These are phyloP conservation scores for Suhomyces coccinellae DNA, from an alignment of 1,139 yeast species.

Conservation along the genomic window DNA sequence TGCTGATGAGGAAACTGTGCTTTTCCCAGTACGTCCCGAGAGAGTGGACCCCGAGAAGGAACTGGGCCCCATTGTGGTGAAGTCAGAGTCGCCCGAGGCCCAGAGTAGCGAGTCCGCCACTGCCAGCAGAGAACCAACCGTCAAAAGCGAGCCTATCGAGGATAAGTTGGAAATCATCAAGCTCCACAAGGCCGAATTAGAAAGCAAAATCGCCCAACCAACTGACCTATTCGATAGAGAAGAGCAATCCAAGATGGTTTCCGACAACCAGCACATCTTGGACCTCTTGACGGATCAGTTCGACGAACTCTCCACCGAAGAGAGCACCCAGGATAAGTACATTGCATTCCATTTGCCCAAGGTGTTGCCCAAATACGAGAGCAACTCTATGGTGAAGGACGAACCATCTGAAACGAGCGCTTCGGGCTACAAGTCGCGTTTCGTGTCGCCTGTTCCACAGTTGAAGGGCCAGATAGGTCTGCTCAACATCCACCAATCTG, in stretches of 20 bases:
- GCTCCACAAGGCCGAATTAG: conserved; percentile 31
- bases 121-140: conserved; percentile 31
- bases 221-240: conserved; percentile 32
- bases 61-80: conserved; percentile 8
- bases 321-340: conserved; percentile 25
- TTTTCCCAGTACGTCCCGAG: conserved; percentile 47
- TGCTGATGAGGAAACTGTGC: conserved; percentile 46
- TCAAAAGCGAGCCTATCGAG: conserved; percentile 35
- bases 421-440: conserved; percentile 4
- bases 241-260: conserved; percentile 31
- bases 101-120: conserved; percentile 25
- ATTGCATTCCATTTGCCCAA: conserved; percentile 74
- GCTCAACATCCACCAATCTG: conserved; percentile 76
- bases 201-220: conserved; percentile 32
- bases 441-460: conserved; percentile 3
- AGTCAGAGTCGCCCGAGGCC: conserved; percentile 25
- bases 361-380: conserved; percentile 59
- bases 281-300: conserved; percentile 29
- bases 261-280: conserved; percentile 37
- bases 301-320: conserved; percentile 23
- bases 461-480: conserved; percentile 64
- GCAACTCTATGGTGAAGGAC: conserved; percentile 17
- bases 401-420: conserved; percentile 13
- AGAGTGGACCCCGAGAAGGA: conserved; percentile 29
- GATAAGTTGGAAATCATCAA: conserved; percentile 32